A percentile compares a stretch with the other conserved stretches of the same genome.
phyloP scores from a whole-genome alignment of 169 alveolate genomes.

The Cryptosporidium tyzzeri region DNA sequence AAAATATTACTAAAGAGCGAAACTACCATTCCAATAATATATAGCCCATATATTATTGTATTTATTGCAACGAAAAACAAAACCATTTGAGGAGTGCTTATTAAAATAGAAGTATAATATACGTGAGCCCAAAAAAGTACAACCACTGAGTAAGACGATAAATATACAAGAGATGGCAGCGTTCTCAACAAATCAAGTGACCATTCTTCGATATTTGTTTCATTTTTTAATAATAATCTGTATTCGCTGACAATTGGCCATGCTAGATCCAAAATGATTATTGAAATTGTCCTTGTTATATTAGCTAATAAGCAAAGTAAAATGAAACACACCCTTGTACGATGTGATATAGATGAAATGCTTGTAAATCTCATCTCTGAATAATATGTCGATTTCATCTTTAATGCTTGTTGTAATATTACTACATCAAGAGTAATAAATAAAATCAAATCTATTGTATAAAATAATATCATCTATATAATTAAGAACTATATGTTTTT shows the following conservation, averaged over 20 bases:
- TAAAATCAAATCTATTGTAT: slow-evolving; percentile 53
- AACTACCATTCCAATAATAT: slow-evolving; percentile 13
- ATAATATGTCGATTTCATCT: slow-evolving; percentile 60
- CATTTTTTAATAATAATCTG: neutral
- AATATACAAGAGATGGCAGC: slow-evolving; percentile 43
- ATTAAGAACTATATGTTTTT: neutral
- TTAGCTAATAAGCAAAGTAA: slow-evolving; percentile 49
- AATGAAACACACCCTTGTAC: slow-evolving; percentile 56
- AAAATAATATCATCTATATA: slow-evolving; percentile 3
- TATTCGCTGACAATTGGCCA: slow-evolving; percentile 22
- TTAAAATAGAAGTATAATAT: slow-evolving; percentile 53
- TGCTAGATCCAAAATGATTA: slow-evolving; percentile 54
- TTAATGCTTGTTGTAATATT: slow-evolving; percentile 69
- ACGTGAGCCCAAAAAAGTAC: slow-evolving; percentile 72
- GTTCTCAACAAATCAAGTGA: slow-evolving; percentile 42
- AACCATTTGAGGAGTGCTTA: slow-evolving; percentile 58
- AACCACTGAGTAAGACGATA: slow-evolving; percentile 67
- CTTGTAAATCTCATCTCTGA: slow-evolving; percentile 33
- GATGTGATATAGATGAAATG: slow-evolving; percentile 63
- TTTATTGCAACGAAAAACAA: slow-evolving; percentile 21
- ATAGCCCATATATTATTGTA: slow-evolving; percentile 47
- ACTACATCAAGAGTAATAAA: slow-evolving; percentile 49
- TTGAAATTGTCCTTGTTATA: slow-evolving; percentile 43
- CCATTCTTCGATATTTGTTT: slow-evolving; percentile 44
- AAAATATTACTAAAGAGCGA: slow-evolving; percentile 16